These are phyloP conservation scores for Pseudoturritis turrita DNA, from an alignment of 345 rosid species.

Conservation along the genomic window DNA sequence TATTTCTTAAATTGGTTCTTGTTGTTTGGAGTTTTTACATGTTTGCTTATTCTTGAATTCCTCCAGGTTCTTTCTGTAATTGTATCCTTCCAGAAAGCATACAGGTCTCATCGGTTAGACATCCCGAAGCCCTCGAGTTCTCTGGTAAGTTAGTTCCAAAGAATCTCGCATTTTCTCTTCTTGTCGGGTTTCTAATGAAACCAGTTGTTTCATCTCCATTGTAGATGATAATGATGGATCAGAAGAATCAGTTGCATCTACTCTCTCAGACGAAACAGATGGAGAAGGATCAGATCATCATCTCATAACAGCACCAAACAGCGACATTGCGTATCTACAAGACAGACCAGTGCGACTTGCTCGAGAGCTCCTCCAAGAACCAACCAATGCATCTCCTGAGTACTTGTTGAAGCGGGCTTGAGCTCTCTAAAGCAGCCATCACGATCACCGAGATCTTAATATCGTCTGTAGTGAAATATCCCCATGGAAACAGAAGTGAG, in stretches of 20 bases:
- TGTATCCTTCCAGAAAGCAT: constrained; percentile 90
- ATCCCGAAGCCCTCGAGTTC: constrained; percentile 60
- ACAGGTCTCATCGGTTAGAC: constrained; percentile 68
- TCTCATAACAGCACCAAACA: constrained; percentile 60
- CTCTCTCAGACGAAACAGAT: constrained; percentile 48
- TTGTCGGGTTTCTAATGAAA: neutral
- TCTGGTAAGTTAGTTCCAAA: constrained; percentile 51
- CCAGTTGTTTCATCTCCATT: neutral
- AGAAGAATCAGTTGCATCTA: constrained; percentile 55
- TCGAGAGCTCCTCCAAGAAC: constrained; percentile 36
- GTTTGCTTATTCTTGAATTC: constrained; percentile 22
- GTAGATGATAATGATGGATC: constrained; percentile 51
- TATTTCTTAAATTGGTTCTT: neutral
- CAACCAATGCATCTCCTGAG: constrained; percentile 13
- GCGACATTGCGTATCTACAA: constrained; percentile 59
- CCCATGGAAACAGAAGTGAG: constrained; percentile 5
- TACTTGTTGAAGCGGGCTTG: constrained; percentile 20
- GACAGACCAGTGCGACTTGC: constrained; percentile 68
- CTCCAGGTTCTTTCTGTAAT: constrained; percentile 83
- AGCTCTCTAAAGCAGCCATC: constrained; percentile 11
- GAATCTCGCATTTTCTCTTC: neutral
- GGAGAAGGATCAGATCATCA: constrained; percentile 71
- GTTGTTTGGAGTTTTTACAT: neutral
- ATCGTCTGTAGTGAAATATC: neutral
- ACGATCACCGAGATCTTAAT: neutral